Conservation (phyloP, 805 yeast species). For the Candida morakotiae region DNA sequence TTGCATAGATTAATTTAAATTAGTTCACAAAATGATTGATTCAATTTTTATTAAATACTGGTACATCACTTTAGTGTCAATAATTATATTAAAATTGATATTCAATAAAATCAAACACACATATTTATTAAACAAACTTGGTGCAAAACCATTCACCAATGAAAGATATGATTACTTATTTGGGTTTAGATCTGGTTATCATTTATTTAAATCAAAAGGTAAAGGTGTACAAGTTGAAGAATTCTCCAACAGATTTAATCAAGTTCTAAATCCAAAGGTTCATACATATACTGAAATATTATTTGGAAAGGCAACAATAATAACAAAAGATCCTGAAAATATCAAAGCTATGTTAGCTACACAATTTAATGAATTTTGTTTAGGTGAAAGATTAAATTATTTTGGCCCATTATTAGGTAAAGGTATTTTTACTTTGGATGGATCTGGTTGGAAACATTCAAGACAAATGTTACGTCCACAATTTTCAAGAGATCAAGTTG, state of each 20-base stretch:
- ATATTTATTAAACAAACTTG: slow-evolving; percentile 10
- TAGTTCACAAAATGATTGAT: neutral
- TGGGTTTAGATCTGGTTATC: slow-evolving; percentile 17
- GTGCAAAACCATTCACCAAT: slow-evolving; percentile 12
- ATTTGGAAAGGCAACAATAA: slow-evolving; percentile 15
- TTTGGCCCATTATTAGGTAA: slow-evolving; percentile 32
- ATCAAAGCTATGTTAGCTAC: slow-evolving; percentile 33
- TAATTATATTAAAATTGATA: neutral
- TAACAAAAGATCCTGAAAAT: slow-evolving; percentile 33
- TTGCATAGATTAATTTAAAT: no score
- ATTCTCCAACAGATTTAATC: slow-evolving; percentile 10
- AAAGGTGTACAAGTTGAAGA: slow-evolving; percentile 13
- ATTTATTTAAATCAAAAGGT: slow-evolving; percentile 9
- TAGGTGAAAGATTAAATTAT: slow-evolving; percentile 27
- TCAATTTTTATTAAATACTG: slow-evolving; percentile 1
- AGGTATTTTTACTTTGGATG: slow-evolving; percentile 36
- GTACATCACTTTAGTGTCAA: slow-evolving; percentile 1
- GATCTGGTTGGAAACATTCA: slow-evolving; percentile 36
- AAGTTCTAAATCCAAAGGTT: slow-evolving; percentile 5
- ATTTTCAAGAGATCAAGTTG: slow-evolving; percentile 33
- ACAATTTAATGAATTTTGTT: slow-evolving; percentile 32
- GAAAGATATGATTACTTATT: slow-evolving; percentile 10
- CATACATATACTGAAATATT: slow-evolving; percentile 1
- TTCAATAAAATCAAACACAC: neutral
- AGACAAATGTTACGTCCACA: slow-evolving; percentile 36